Conservation (phyloP, 306 rosid genomes). For the Crataegus laevigata region DNA sequence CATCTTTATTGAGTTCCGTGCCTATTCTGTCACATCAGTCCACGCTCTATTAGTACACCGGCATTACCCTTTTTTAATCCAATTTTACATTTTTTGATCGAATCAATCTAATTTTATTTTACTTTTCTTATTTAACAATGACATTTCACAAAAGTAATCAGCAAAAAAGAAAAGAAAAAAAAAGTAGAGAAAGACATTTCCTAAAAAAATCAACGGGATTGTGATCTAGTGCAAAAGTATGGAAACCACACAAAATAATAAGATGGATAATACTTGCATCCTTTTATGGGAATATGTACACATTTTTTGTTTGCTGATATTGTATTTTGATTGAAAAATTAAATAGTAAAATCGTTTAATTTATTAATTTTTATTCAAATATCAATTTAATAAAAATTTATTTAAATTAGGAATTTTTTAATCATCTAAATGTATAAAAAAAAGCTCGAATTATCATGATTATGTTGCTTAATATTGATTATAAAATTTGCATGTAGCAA, state of each 20-base stretch:
- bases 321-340: no score
- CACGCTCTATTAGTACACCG: background rate
- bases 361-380: no score
- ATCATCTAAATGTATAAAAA: no score
- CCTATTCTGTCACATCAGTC: background rate
- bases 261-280: no score
- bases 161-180: background rate
- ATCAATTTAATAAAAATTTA: no score
- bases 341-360: no score
- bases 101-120: background rate
- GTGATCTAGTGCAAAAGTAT: background rate
- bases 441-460: fast-evolving
- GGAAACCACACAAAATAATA: no score
- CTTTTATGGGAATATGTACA: no score
- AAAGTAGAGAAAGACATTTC: background rate
- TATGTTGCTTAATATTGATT: no score
- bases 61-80: background rate
- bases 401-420: fast-evolving
- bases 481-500: no score
- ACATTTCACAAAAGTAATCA: background rate
- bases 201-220: background rate
- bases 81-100: background rate
- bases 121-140: background rate
- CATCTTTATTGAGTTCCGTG: constrained; percentile 15
- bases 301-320: no score